phyloP scores from a whole-genome alignment of 441 rosid species.

The Euphorbia corollata region DNA sequence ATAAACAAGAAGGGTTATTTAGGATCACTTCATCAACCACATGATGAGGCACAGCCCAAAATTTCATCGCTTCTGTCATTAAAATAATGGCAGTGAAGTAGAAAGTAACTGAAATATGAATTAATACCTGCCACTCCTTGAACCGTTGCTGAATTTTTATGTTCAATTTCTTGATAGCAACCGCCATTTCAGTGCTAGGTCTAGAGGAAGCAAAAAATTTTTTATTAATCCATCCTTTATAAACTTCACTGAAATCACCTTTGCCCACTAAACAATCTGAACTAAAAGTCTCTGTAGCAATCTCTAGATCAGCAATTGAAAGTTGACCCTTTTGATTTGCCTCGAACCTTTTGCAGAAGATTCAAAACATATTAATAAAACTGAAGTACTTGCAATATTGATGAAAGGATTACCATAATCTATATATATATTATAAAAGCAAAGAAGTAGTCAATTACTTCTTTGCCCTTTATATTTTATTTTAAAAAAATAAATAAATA shows the following conservation, averaged over 20 bases:
- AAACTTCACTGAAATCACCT: not conserved
- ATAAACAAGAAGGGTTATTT: not conserved
- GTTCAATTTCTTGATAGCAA: slow-evolving; percentile 82
- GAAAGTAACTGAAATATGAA: not conserved
- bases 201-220: slow-evolving; percentile 27
- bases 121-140: not conserved
- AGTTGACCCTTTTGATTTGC: not conserved
- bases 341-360: not conserved
- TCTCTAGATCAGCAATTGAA: no score
- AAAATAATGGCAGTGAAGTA: no score
- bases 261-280: not conserved
- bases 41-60: not conserved
- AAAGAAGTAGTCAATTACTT: no score
- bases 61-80: no score
- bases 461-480: no score
- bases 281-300: no score
- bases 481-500: no score
- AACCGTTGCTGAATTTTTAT: slow-evolving; percentile 37
- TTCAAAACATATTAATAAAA: no score
- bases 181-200: slow-evolving; percentile 36
- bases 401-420: no score
- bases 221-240: slow-evolving; percentile 23
- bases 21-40: not conserved
- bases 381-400: no score
- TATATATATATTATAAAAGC: no score